Conservation (phyloP, 208 protist species). For the Trichomonas tenax region DNA sequence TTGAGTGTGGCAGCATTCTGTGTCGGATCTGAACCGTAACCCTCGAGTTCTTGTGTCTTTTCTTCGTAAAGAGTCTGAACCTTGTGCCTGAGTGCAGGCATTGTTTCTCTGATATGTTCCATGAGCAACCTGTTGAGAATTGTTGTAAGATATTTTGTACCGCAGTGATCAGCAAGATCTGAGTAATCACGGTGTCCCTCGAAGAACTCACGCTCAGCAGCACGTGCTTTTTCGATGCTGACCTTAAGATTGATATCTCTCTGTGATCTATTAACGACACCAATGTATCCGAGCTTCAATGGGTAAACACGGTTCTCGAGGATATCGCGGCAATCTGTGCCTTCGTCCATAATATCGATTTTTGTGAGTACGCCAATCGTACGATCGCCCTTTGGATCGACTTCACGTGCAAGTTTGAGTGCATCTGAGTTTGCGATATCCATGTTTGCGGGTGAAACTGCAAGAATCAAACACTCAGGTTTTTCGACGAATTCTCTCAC, state of each 20-base stretch:
- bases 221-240: slow-evolving; percentile 60
- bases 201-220: slow-evolving; percentile 59
- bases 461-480: slow-evolving; percentile 90
- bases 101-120: slow-evolving; percentile 73
- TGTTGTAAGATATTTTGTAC: slow-evolving; percentile 33
- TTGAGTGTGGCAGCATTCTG: not conserved
- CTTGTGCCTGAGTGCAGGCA: slow-evolving; percentile 64
- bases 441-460: slow-evolving; percentile 86
- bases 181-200: slow-evolving; percentile 63
- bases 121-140: slow-evolving; percentile 60
- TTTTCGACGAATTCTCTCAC: slow-evolving; percentile 78
- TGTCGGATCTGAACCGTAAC: not conserved
- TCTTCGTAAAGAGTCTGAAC: slow-evolving; percentile 29
- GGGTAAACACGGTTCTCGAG: slow-evolving; percentile 70
- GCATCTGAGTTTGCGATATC: slow-evolving; percentile 96
- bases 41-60: slow-evolving; percentile 4
- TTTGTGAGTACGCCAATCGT: slow-evolving; percentile 6
- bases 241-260: slow-evolving; percentile 72
- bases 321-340: slow-evolving; percentile 89
- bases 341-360: slow-evolving; percentile 34
- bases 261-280: slow-evolving; percentile 92
- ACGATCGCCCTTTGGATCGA: slow-evolving; percentile 1
- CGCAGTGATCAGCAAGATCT: slow-evolving; percentile 28
- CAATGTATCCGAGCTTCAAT: slow-evolving; percentile 84
- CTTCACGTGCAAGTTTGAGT: slow-evolving; percentile 75